Evolutionary conservation across 2,329 filamentous ascomycete genomes (phyloP).

Genomic region (Oidium heveae): DNA sequence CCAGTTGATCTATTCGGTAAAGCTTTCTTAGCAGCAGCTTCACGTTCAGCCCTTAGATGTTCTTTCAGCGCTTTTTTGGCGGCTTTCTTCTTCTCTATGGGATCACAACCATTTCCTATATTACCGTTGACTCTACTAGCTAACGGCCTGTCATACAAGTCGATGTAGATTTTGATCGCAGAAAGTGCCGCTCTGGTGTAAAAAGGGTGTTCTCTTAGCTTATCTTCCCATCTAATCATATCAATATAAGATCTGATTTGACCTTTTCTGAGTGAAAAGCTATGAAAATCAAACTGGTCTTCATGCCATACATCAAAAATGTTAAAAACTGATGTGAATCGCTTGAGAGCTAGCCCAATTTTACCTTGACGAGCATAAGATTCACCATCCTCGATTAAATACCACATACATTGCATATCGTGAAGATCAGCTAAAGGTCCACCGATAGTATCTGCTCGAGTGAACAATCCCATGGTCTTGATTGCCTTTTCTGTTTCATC

Average conservation of each 20-base stretch:
- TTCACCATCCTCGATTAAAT: constrained; percentile 80
- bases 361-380: constrained; percentile 65
- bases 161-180: constrained; percentile 57
- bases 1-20: constrained; percentile 54
- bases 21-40: constrained; percentile 58
- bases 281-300: constrained; percentile 97
- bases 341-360: constrained; percentile 66
- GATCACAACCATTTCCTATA: constrained; percentile 23
- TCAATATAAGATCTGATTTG: constrained; percentile 87
- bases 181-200: constrained; percentile 63
- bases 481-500: constrained; percentile 70
- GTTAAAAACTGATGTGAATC: constrained; percentile 66
- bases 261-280: constrained; percentile 87
- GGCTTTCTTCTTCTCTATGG: constrained; percentile 59
- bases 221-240: constrained; percentile 92
- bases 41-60: constrained; percentile 45
- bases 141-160: constrained; percentile 50
- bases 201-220: constrained; percentile 75
- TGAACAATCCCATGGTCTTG: constrained; percentile 81
- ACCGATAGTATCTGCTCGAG: constrained; percentile 65
- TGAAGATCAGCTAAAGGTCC: constrained; percentile 76
- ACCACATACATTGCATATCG: constrained; percentile 99
- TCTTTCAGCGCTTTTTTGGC: constrained; percentile 78
- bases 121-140: constrained; percentile 36
- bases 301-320: constrained; percentile 97